These are phyloP conservation scores for Pythium phragmiticola DNA, from an alignment of 352 stramenopile genomes.

Conservation along the genomic window DNA sequence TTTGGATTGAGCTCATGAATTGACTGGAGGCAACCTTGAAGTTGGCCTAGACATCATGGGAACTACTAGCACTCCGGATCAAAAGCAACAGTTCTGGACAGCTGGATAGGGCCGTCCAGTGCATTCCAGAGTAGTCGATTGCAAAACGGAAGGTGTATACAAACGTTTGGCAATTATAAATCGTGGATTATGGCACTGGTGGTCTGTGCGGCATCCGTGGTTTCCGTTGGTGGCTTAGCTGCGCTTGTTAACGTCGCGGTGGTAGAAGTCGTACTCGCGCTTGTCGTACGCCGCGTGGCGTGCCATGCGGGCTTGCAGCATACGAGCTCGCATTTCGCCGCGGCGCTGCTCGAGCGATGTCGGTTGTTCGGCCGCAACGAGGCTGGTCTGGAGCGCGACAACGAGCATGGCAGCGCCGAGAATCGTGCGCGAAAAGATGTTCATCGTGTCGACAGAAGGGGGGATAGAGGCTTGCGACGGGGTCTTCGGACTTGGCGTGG, in stretches of 20 bases:
- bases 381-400: constrained; percentile 6
- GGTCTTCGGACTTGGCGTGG: not conserved
- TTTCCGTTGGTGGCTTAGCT: not conserved
- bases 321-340: constrained; percentile 22
- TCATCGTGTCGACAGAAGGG: constrained; percentile 10
- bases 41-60: too few relatives aligned
- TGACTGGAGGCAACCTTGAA: constrained; percentile 3
- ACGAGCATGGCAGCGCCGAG: constrained; percentile 14
- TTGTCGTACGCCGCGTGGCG: constrained; percentile 23
- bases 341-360: constrained; percentile 23
- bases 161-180: too few relatives aligned
- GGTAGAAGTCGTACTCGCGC: constrained; percentile 26
- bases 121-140: too few relatives aligned
- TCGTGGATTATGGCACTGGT: not conserved
- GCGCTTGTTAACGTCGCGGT: constrained; percentile 20
- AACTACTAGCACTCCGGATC: too few relatives aligned
- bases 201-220: not conserved
- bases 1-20: constrained; percentile 2
- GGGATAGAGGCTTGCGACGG: not conserved
- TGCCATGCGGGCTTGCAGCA: constrained; percentile 22
- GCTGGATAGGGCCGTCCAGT: not conserved
- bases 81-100: not conserved
- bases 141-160: too few relatives aligned
- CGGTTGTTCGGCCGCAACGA: constrained; percentile 9
- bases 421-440: constrained; percentile 18